Conservation (phyloP, 805 yeast genomes). For the Saccharomycopsis babjevae region DNA sequence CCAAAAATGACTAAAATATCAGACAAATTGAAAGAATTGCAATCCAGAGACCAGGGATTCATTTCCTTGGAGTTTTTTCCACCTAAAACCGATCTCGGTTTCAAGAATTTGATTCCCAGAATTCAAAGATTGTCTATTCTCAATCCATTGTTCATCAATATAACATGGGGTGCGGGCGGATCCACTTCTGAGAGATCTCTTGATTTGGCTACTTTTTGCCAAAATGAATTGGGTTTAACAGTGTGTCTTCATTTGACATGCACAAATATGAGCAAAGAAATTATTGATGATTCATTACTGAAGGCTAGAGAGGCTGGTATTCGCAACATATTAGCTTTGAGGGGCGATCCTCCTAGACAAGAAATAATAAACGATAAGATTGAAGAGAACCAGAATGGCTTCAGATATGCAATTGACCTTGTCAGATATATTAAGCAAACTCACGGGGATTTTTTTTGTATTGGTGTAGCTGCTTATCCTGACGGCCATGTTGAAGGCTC, state of each 20-base stretch:
- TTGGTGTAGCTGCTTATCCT: slow-evolving; percentile 97
- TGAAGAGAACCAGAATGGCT: slow-evolving; percentile 38
- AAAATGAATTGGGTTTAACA: slow-evolving; percentile 66
- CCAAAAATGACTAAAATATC: slow-evolving; percentile 5
- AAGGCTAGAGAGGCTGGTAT: slow-evolving; percentile 72
- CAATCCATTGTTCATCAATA: slow-evolving; percentile 82
- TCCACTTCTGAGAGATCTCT: slow-evolving; percentile 80
- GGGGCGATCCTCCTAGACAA: slow-evolving; percentile 94
- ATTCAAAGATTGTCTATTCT: slow-evolving; percentile 79
- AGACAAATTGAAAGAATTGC: slow-evolving; percentile 1
- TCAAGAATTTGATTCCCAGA: slow-evolving; percentile 75
- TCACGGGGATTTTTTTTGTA: slow-evolving; percentile 75
- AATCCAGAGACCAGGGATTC: slow-evolving; percentile 39
- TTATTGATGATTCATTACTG: slow-evolving; percentile 70
- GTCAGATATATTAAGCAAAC: slow-evolving; percentile 64
- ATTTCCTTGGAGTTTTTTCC: slow-evolving; percentile 95
- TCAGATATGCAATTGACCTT: slow-evolving; percentile 74
- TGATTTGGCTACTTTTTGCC: slow-evolving; percentile 71
- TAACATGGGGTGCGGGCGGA: slow-evolving; percentile 99
- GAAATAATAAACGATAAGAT: slow-evolving; percentile 23
- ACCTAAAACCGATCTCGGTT: slow-evolving; percentile 87
- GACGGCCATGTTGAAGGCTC: slow-evolving; percentile 94
- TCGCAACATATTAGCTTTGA: slow-evolving; percentile 76
- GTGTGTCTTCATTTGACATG: slow-evolving; percentile 94
- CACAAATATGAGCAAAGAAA: slow-evolving; percentile 72